Base-by-base conservation (phyloP, 2,329 filamentous ascomycete species). In the Phyllosticta ampelicida region DNA sequence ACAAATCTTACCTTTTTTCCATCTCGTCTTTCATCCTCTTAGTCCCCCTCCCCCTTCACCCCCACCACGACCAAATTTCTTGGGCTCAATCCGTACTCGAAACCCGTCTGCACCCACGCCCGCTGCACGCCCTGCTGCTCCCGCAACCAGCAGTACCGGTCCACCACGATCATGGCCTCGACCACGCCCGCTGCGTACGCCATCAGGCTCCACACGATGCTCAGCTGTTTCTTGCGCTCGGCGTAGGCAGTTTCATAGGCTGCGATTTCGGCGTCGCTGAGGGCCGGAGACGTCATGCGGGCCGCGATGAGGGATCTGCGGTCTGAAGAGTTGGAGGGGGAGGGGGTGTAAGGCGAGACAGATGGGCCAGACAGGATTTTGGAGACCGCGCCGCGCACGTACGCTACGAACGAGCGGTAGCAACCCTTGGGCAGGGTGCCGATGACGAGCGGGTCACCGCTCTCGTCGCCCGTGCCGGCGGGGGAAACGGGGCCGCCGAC, bases 11-110 rank as follows among this genome's bases (percentile, higher is more conserved):
- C n/a, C n/a, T n/a, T n/a, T n/a, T n/a, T n/a, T n/a, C n/a, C n/a
- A n/a, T n/a, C n/a, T n/a, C n/a, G n/a, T n/a, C n/a, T n/a, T n/a
- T n/a, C n/a, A n/a, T n/a, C n/a, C n/a, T n/a, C n/a, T n/a, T n/a
- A n/a, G n/a, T 26, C 8, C 5, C 13, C 20, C 48, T 54, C 65
- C 30, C 80, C 83, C 75, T 96, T 96, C 54, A 97, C 80, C 0
- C 92, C 94, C 28, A 97, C 91, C 3, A 99, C 87, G 1, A 95
- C 92, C 67, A 97, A 72, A 72, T 99, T 97, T 62, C 94, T 79
- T 53, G 94, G 94, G 70, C 90, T 96, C 68, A 87, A 74, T 44
- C 74, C 76, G 71, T 95, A 96, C 64, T 95, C 90, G 75, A 97
- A 97, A 4, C 96, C 90, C 0, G 87, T 80, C 75, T 97, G 90